Evolutionary conservation across 169 alveolate genomes (phyloP).

Genomic region (Perkinsus olseni): DNA sequence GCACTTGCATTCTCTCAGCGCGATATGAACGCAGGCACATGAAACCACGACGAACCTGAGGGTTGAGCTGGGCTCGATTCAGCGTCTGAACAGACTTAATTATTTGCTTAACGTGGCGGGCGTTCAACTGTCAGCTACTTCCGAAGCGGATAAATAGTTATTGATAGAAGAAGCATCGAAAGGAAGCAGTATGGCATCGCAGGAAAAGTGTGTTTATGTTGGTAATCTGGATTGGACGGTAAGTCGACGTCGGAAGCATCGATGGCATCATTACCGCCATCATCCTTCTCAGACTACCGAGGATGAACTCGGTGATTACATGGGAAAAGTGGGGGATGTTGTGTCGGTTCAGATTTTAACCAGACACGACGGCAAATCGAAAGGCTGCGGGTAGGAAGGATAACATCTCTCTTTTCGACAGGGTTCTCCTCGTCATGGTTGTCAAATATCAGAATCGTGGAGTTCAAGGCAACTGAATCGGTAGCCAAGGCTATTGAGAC

Average conservation of each 20-base stretch:
- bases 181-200: neutral
- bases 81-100: neutral
- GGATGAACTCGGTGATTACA: neutral
- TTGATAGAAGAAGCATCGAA: neutral
- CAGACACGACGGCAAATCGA: neutral
- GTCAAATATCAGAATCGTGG: slow-evolving; percentile 24
- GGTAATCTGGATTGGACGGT: neutral
- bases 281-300: neutral
- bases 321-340: neutral
- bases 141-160: neutral
- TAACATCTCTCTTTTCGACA: neutral
- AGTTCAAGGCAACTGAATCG: slow-evolving; percentile 15
- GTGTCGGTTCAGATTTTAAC: neutral
- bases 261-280: neutral
- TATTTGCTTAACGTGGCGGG: neutral
- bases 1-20: neutral
- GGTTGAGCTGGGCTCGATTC: neutral
- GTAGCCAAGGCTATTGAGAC: slow-evolving; percentile 35
- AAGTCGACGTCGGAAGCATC: neutral
- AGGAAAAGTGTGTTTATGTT: neutral
- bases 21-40: neutral
- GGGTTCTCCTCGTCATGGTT: neutral
- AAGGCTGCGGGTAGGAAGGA: neutral
- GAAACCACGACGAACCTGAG: neutral
- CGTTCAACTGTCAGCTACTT: neutral